Percentiles rank a stretch among this genome's conserved stretches.
Conservation (phyloP, 164 flowering plant genomes). For the Piper longum region DNA sequence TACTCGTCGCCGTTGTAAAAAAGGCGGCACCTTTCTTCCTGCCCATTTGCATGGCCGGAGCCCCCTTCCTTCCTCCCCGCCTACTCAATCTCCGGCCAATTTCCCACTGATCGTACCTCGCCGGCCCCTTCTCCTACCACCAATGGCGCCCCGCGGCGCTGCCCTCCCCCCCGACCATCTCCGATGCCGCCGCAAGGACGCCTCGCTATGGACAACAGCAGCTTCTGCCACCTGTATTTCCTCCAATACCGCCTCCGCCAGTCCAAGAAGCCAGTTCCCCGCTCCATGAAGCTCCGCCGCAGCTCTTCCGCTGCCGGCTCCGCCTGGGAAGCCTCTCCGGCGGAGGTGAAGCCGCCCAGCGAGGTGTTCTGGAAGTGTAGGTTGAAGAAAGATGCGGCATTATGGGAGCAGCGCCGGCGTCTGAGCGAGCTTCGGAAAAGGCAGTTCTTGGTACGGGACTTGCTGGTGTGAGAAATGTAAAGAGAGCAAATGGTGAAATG, state of each 20-base stretch:
- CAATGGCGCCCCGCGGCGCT: background rate
- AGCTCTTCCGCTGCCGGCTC: conserved; percentile 1
- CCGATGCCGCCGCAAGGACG: conserved; percentile 21
- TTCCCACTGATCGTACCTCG: too few species aligned
- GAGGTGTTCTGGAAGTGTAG: conserved; percentile 1
- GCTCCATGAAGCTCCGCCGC: conserved; percentile 27
- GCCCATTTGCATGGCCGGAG: too few species aligned
- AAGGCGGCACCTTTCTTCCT: too few species aligned
- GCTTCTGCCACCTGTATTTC: conserved; percentile 45
- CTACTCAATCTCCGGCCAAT: background rate
- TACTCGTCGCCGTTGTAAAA: too few species aligned
- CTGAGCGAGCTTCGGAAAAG: conserved; percentile 9
- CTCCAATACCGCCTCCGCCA: conserved; percentile 48
- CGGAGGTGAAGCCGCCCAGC: background rate
- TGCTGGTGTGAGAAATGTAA: too few species aligned
- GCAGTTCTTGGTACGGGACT: conserved; percentile 19
- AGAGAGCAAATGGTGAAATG: too few species aligned
- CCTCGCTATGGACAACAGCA: conserved; percentile 22
- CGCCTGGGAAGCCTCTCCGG: background rate
- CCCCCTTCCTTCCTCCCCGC: background rate
- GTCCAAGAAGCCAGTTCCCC: conserved; percentile 39
- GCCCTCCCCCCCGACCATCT: conserved; percentile 7
- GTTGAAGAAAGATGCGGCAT: background rate
- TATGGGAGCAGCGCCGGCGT: background rate
- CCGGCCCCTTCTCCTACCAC: background rate